These are phyloP conservation scores for Metschnikowia dekortorum DNA, from an alignment of 805 yeast genomes.

Conservation along the genomic window DNA sequence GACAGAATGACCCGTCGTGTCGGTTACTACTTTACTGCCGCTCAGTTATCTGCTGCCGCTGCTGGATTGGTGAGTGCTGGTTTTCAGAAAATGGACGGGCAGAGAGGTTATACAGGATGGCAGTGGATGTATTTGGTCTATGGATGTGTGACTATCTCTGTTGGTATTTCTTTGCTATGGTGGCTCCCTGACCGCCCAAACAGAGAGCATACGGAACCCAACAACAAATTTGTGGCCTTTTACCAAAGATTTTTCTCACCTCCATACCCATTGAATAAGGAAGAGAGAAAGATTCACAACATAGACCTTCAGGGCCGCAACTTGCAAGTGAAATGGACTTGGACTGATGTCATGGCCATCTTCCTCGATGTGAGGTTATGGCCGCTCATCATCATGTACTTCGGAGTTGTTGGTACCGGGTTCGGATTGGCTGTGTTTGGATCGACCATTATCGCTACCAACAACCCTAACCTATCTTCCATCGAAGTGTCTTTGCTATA, in stretches of 20 bases:
- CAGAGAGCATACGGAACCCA: slow-evolving; percentile 9
- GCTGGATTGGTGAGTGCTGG: slow-evolving; percentile 87
- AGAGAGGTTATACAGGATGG: slow-evolving; percentile 71
- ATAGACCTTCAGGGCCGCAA: slow-evolving; percentile 56
- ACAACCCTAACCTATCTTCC: slow-evolving; percentile 58
- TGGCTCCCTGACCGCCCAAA: slow-evolving; percentile 84
- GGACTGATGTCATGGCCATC: slow-evolving; percentile 52
- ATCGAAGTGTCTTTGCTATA: slow-evolving; percentile 70
- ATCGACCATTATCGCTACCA: slow-evolving; percentile 64
- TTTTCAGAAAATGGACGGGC: slow-evolving; percentile 76
- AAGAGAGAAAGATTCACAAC: slow-evolving; percentile 54
- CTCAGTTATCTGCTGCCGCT: slow-evolving; percentile 85
- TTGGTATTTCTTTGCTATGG: slow-evolving; percentile 65
- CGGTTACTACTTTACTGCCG: slow-evolving; percentile 89
- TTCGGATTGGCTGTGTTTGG: slow-evolving; percentile 83
- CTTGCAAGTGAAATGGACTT: slow-evolving; percentile 48
- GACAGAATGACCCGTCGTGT: slow-evolving; percentile 72
- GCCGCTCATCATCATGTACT: slow-evolving; percentile 84
- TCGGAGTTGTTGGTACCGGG: slow-evolving; percentile 92
- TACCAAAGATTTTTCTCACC: slow-evolving; percentile 28
- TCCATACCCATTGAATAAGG: slow-evolving; percentile 46
- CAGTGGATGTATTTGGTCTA: slow-evolving; percentile 81
- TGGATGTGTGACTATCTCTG: slow-evolving; percentile 62
- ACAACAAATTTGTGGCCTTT: slow-evolving; percentile 14
- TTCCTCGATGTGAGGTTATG: slow-evolving; percentile 63